Evolutionary conservation across 495 filamentous ascomycete genomes (phyloP), one percentile per base, ranked within the genome.

Genomic region (Sordaria brevicollis): DNA sequence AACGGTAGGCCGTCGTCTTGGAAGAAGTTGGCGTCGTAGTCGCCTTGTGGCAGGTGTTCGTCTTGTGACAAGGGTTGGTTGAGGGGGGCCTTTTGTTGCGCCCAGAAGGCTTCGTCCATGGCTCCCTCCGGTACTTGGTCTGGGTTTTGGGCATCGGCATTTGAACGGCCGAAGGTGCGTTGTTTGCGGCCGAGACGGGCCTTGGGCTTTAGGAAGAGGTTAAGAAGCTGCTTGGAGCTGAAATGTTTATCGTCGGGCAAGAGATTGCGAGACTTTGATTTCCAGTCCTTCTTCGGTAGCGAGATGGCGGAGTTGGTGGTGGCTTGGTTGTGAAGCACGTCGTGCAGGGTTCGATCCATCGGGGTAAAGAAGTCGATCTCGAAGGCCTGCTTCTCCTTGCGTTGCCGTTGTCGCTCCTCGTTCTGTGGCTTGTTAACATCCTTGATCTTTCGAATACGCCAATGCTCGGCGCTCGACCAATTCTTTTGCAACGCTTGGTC

Each of bases 401-500:
- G 84, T 70, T 86, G 83, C 70, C 84, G 85, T 7, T 87, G 79
- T 0, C 84, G 81, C 38, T 83, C 85, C 85, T 81, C 36, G 49
- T 31, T 31, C n/a, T 62, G 49, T 1, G 84, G 78, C 74, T 91
- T 92, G 69, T 86, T 88, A 70, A 86, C 84, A 69, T 95, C 92
- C 79, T 97, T 97, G 78, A 99, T 94, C 76, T 90, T 91, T 49
- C 92, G 86, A 74, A 99, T 98, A 73, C 94, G 88, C 95, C 95
- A 99, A 80, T 99, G 96, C 78, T 99, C 96, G 39, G 95, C 95
- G 65, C 93, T 96, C n/a, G 92, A 93, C 95, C 95, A 99, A 79
- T 97, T 98, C 85, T 96, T 96, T 74, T 91, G 89, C 33, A 97
- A 82, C 9, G 94, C 93, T 74, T 97, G 90, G 79, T 99, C 95